Percentiles rank a stretch among this genome's conserved stretches.
Conservation (phyloP, 768 basidiomycete species). For the Lactarius quietus region DNA sequence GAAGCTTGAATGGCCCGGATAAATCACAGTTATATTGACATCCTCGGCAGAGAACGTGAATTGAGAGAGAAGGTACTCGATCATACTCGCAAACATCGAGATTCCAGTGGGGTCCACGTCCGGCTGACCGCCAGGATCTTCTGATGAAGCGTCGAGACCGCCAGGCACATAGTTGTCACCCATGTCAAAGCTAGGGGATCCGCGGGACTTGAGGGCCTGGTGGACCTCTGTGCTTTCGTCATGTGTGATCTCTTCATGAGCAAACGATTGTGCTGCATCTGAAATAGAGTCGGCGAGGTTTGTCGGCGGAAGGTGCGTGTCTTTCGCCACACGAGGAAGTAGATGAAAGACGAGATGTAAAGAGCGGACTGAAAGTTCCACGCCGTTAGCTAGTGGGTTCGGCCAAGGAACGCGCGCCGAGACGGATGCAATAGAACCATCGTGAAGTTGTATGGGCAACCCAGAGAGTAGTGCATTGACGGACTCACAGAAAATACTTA, state of each 20-base stretch:
- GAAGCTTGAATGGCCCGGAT: conserved; percentile 59
- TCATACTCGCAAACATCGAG: conserved; percentile 74
- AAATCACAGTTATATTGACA: conserved; percentile 63
- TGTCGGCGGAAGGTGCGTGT: conserved; percentile 26
- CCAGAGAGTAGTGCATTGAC: conserved; percentile 66
- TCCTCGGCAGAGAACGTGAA: conserved; percentile 75
- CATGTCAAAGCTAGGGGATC: conserved; percentile 25
- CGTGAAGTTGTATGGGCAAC: conserved; percentile 62
- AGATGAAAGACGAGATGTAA: conserved; percentile 65
- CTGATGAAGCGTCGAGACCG: conserved; percentile 51
- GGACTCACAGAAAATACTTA: conserved; percentile 47
- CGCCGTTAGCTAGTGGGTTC: conserved; percentile 70
- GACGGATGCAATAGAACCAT: conserved; percentile 71
- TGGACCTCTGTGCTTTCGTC: conserved; percentile 69
- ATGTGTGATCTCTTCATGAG: conserved; percentile 74
- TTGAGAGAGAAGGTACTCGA: conserved; percentile 72
- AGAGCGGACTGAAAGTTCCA: conserved; percentile 66
- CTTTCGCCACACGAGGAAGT: conserved; percentile 27
- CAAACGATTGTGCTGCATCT: conserved; percentile 81
- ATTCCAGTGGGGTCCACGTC: conserved; percentile 70
- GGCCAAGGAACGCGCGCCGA: conserved; percentile 82
- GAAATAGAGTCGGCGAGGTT: conserved; percentile 76
- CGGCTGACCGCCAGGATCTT: conserved; percentile 39
- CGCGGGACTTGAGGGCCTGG: conserved; percentile 58
- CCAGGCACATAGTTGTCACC: conserved; percentile 59